A percentile compares a stretch with the other conserved stretches of the same genome.
Conservation (phyloP, 2,329 filamentous ascomycete genomes). For the Fusarium udum region DNA sequence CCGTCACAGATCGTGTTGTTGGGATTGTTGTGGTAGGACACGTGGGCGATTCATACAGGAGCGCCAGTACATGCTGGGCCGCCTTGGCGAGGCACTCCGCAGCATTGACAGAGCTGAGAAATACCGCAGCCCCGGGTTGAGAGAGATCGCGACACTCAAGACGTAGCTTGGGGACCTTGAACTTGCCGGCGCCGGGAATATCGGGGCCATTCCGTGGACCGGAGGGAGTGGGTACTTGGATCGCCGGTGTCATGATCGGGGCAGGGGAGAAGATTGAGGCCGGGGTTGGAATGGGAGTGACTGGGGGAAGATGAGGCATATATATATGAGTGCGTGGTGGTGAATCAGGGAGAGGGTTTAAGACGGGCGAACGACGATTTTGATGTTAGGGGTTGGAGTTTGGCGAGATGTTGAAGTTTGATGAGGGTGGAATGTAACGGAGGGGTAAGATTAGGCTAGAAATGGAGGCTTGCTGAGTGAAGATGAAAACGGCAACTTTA, state of each 20-base stretch:
- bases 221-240: slow-evolving; percentile 31
- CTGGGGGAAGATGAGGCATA: slow-evolving; percentile 40
- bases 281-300: slow-evolving; percentile 38
- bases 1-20: slow-evolving; percentile 84
- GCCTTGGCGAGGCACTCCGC: slow-evolving; percentile 69
- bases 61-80: slow-evolving; percentile 73
- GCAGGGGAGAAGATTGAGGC: slow-evolving; percentile 34
- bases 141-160: slow-evolving; percentile 67
- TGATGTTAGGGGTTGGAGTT: background rate
- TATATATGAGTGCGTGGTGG: slow-evolving; percentile 26
- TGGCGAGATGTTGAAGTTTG: background rate
- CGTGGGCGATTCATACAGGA: slow-evolving; percentile 71
- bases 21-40: slow-evolving; percentile 56
- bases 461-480: slow-evolving; percentile 7
- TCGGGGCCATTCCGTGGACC: slow-evolving; percentile 23
- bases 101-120: slow-evolving; percentile 73
- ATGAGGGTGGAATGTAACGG: slow-evolving; percentile 29
- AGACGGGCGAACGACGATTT: background rate
- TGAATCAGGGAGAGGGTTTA: background rate
- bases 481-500: slow-evolving; percentile 2
- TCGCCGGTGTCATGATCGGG: slow-evolving; percentile 44
- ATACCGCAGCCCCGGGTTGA: slow-evolving; percentile 70
- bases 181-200: slow-evolving; percentile 39
- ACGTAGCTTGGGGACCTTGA: slow-evolving; percentile 64
- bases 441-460: slow-evolving; percentile 10